These are phyloP conservation scores for Balakata baccata DNA, from an alignment of 345 rosid genomes.

Conservation along the genomic window DNA sequence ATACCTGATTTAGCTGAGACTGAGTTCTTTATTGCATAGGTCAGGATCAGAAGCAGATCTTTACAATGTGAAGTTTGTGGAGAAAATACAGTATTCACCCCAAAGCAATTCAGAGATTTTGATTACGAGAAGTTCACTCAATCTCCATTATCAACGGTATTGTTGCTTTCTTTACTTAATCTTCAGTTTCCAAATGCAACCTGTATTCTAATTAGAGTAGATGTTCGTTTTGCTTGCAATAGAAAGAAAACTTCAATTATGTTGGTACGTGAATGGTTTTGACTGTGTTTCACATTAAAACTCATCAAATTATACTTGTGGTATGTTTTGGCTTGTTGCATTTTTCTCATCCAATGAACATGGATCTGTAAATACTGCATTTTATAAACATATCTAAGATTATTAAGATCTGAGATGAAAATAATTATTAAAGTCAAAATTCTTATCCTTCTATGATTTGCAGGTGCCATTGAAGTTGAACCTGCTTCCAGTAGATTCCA, in stretches of 20 bases:
- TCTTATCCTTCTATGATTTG: neutral
- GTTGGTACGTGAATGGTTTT: neutral
- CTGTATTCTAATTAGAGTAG: neutral
- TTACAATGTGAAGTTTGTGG: slow-evolving; percentile 74
- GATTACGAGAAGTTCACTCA: slow-evolving; percentile 90
- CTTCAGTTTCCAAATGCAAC: neutral
- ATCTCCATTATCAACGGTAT: slow-evolving; percentile 59
- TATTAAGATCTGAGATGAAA: neutral
- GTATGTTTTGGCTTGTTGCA: neutral
- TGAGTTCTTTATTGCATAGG: slow-evolving; percentile 37
- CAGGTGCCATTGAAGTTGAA: slow-evolving; percentile 64
- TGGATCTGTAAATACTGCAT: neutral
- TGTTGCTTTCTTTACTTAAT: neutral
- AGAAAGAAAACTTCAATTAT: neutral
- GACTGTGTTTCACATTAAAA: neutral
- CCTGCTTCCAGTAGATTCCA: slow-evolving; percentile 49
- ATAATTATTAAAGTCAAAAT: neutral
- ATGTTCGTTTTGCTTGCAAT: neutral
- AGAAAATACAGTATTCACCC: slow-evolving; percentile 52
- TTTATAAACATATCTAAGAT: neutral
- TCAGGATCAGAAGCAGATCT: slow-evolving; percentile 76
- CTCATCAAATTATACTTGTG: neutral
- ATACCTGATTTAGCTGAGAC: slow-evolving; percentile 10
- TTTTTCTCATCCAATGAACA: neutral
- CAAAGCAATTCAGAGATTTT: slow-evolving; percentile 56